Percentiles rank a stretch among this genome's conserved stretches.
Evolutionary conservation across 164 flowering plant species (phyloP).

Genomic region (Vitis riparia): DNA sequence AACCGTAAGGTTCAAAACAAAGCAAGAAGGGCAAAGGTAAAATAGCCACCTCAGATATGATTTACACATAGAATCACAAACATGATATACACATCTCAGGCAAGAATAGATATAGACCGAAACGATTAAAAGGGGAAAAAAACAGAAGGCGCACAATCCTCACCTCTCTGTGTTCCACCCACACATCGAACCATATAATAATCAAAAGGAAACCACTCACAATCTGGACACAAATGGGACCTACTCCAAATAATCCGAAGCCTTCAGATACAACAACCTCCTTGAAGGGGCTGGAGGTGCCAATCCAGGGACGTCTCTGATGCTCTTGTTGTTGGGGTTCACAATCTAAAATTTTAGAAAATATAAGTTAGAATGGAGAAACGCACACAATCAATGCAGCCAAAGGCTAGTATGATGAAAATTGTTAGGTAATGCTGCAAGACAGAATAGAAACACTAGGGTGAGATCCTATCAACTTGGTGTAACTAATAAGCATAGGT

Average conservation of each 20-base stretch:
- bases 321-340: slow-evolving; percentile 78
- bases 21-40: background rate
- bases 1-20: slow-evolving; percentile 11
- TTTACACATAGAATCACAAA: slow-evolving; percentile 28
- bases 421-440: too few relatives aligned
- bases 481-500: too few relatives aligned
- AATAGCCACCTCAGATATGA: slow-evolving; percentile 10
- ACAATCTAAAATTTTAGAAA: slow-evolving; percentile 55
- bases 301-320: slow-evolving; percentile 86
- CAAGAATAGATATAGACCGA: slow-evolving; percentile 10
- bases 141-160: slow-evolving; percentile 5
- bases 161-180: background rate
- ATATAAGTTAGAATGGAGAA: background rate
- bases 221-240: background rate
- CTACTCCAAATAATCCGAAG: slow-evolving; percentile 19
- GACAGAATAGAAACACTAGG: too few relatives aligned
- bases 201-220: background rate
- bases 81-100: slow-evolving; percentile 39
- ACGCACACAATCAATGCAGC: background rate
- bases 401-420: background rate
- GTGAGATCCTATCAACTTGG: too few relatives aligned
- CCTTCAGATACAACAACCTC: slow-evolving; percentile 54
- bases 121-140: slow-evolving; percentile 7
- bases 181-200: background rate
- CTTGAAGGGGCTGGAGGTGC: slow-evolving; percentile 94